A percentile compares a stretch with the other conserved stretches of the same genome.
Evolutionary conservation across 768 basidiomycete species (phyloP).

Genomic region (Termitomyces sp.): DNA sequence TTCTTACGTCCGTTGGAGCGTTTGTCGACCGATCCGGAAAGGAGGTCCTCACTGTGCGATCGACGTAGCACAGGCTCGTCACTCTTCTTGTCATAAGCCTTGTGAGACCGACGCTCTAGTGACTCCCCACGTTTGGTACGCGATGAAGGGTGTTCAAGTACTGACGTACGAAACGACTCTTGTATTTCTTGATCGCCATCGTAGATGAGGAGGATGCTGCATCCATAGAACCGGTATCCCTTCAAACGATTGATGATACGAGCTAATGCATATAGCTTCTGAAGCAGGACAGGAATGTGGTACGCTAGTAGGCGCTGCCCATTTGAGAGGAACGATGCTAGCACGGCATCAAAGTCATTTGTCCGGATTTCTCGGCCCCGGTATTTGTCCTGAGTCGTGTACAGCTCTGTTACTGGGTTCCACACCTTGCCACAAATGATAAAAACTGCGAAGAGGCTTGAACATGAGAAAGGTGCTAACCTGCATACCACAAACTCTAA

Average conservation of each 20-base stretch:
- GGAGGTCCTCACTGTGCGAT: conserved; percentile 76
- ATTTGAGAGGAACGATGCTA: conserved; percentile 81
- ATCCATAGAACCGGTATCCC: conserved; percentile 98
- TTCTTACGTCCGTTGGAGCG: conserved; percentile 65
- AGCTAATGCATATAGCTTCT: conserved; percentile 92
- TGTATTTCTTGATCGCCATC: conserved; percentile 92
- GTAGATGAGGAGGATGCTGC: conserved; percentile 94
- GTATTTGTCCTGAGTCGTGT: conserved; percentile 95
- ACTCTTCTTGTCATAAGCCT: conserved; percentile 38
- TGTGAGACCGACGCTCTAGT: conserved; percentile 52
- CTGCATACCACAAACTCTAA: conserved; percentile 98
- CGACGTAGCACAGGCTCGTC: conserved; percentile 57
- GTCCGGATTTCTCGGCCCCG: conserved; percentile 87
- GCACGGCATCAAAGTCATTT: conserved; percentile 78
- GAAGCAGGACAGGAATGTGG: conserved; percentile 88
- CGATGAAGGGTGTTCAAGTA: conserved; percentile 62
- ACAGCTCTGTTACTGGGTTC: conserved; percentile 81
- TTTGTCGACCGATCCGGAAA: conserved; percentile 62
- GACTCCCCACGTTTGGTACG: conserved; percentile 78
- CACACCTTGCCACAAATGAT: conserved; percentile 63
- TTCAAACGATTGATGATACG: conserved; percentile 84
- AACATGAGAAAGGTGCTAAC: conserved; percentile 41
- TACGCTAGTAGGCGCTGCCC: conserved; percentile 82
- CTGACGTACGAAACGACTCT: conserved; percentile 60
- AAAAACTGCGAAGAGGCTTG: neutral